A percentile compares a stretch with the other conserved stretches of the same genome.
Evolutionary conservation across 148 eudicot species (phyloP).

Genomic region (Dysphania ambrosioides): DNA sequence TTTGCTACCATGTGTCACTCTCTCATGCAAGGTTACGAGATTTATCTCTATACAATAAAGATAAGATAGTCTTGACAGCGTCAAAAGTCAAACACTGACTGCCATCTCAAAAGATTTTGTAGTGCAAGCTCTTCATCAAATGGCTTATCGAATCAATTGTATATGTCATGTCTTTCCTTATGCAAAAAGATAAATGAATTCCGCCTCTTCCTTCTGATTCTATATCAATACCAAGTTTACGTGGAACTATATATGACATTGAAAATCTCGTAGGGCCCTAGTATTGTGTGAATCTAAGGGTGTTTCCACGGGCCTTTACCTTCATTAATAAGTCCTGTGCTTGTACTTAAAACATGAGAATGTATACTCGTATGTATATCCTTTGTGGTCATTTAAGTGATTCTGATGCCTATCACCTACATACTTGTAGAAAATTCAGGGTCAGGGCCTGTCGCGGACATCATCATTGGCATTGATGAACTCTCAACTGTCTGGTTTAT

Average conservation of each 20-base stretch:
- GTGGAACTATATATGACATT: background rate
- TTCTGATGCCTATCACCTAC: conserved; percentile 12
- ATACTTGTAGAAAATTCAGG: conserved; percentile 53
- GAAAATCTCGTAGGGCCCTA: no score
- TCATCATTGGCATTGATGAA: conserved; percentile 59
- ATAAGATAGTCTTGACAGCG: background rate
- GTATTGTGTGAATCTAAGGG: no score
- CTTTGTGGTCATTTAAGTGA: background rate
- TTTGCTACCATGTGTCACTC: no score
- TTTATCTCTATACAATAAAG: no score
- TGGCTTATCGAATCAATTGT: background rate
- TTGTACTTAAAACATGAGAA: background rate
- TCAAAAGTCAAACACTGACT: background rate
- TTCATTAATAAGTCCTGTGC: conserved; percentile 6
- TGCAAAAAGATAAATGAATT: background rate
- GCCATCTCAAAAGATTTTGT: background rate
- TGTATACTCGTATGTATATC: background rate
- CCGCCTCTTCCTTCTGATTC: background rate
- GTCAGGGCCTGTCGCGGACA: conserved; percentile 53
- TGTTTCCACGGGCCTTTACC: background rate
- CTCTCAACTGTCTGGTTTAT: conserved; percentile 55
- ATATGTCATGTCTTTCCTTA: background rate
- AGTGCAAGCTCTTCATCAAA: background rate
- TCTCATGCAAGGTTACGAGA: no score
- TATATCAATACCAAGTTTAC: no score